These are phyloP conservation scores for Sesbania bispinosa DNA, from an alignment of 306 rosid genomes.

Conservation along the genomic window DNA sequence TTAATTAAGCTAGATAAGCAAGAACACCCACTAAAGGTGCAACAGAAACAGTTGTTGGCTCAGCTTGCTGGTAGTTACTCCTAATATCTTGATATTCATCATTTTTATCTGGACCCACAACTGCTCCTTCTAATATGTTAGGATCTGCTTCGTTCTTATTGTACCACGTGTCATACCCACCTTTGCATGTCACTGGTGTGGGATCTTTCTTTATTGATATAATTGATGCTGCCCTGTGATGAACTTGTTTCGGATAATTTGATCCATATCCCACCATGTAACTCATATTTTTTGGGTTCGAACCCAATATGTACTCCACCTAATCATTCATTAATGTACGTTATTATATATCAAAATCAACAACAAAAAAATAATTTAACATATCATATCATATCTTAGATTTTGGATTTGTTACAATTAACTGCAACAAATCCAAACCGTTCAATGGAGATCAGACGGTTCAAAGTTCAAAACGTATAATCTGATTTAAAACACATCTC, in stretches of 20 bases:
- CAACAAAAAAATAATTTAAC: background rate
- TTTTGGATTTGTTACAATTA: too few species aligned
- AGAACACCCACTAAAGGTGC: conserved; percentile 62
- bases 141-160: conserved; percentile 45
- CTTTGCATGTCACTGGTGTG: conserved; percentile 40
- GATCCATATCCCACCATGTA: conserved; percentile 73
- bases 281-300: conserved; percentile 47
- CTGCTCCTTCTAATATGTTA: conserved; percentile 51
- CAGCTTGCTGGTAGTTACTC: conserved; percentile 36
- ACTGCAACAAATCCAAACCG: too few species aligned
- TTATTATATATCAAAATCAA: background rate
- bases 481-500: too few species aligned
- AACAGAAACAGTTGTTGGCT: conserved; percentile 38
- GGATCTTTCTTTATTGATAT: conserved; percentile 37
- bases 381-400: too few species aligned
- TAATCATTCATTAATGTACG: too few species aligned
- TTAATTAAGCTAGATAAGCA: conserved; percentile 42
- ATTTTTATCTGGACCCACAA: conserved; percentile 41
- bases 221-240: conserved; percentile 75
- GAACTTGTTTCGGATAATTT: conserved; percentile 41
- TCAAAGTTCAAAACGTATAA: too few species aligned
- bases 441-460: too few species aligned
- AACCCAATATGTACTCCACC: conserved; percentile 64
- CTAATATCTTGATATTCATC: conserved; percentile 42
- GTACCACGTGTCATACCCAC: conserved; percentile 39